A percentile compares a stretch with the other conserved stretches of the same genome.
These are phyloP conservation scores for Cardamine occulta DNA, from an alignment of 345 rosid species.

Conservation along the genomic window DNA sequence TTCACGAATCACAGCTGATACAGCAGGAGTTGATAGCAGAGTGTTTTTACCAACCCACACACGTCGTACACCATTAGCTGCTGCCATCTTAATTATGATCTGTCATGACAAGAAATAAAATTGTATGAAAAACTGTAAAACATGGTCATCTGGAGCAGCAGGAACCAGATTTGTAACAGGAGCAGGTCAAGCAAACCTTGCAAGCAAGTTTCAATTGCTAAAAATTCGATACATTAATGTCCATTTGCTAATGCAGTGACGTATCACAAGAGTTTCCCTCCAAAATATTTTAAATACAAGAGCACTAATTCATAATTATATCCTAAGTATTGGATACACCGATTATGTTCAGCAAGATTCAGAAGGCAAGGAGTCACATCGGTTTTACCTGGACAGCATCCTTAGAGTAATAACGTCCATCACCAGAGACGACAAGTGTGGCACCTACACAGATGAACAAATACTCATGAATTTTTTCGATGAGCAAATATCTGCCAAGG, in stretches of 20 bases:
- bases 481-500: not conserved
- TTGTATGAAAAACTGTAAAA: not conserved
- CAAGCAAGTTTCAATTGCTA: not conserved
- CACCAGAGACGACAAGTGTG: slow-evolving; percentile 98
- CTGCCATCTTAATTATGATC: slow-evolving; percentile 91
- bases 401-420: slow-evolving; percentile 95
- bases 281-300: not conserved
- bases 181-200: slow-evolving; percentile 8
- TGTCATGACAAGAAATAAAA: slow-evolving; percentile 42
- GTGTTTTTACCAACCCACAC: slow-evolving; percentile 97
- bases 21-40: slow-evolving; percentile 98
- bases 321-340: not conserved
- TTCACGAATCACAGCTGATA: slow-evolving; percentile 95
- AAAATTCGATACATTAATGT: not conserved
- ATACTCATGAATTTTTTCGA: slow-evolving; percentile 5
- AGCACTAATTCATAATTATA: not conserved
- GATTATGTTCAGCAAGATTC: not conserved
- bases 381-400: slow-evolving; percentile 89
- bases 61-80: slow-evolving; percentile 94
- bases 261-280: not conserved
- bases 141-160: slow-evolving; percentile 12
- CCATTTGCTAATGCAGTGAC: not conserved
- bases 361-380: slow-evolving; percentile 1
- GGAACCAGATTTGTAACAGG: not conserved
- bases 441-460: slow-evolving; percentile 61